These are phyloP conservation scores for Cichorium intybus DNA, from an alignment of 140 eudicot genomes.

Conservation along the genomic window DNA sequence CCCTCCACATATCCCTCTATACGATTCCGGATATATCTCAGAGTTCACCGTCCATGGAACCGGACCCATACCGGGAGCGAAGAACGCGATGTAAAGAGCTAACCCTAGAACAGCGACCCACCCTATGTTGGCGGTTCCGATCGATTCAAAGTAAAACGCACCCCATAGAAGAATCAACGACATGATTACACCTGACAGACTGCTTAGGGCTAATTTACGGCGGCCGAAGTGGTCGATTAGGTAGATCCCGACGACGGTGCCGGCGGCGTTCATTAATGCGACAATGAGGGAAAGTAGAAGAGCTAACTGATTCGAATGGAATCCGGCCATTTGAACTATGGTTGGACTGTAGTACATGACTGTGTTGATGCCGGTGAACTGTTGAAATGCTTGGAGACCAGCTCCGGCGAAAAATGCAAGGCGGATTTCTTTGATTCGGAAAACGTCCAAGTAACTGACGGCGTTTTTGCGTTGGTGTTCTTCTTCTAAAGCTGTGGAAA, in stretches of 20 bases:
- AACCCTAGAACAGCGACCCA: conserved; percentile 36
- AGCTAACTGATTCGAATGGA: conserved; percentile 27
- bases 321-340: conserved; percentile 36
- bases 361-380: conserved; percentile 33
- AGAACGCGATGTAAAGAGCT: conserved; percentile 34
- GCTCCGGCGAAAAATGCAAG: conserved; percentile 85
- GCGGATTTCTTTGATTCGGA: conserved; percentile 53
- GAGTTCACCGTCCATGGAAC: conserved; percentile 48
- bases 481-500: conserved; percentile 60
- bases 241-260: conserved; percentile 29
- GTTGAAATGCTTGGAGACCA: conserved; percentile 65
- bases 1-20: conserved; percentile 42
- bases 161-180: conserved; percentile 23
- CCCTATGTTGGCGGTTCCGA: conserved; percentile 15
- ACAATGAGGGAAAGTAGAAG: conserved; percentile 29
- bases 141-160: conserved; percentile 18
- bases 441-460: conserved; percentile 52
- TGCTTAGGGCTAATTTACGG: conserved; percentile 25
- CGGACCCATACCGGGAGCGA: conserved; percentile 44
- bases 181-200: conserved; percentile 24
- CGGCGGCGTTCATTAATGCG: conserved; percentile 29
- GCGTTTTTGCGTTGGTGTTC: conserved; percentile 42
- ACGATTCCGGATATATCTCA: conserved; percentile 38
- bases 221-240: conserved; percentile 31
- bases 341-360: conserved; percentile 38